These are phyloP conservation scores for Chamaecyparis obtusa DNA, from an alignment of 75 land plant species.

Conservation along the genomic window DNA sequence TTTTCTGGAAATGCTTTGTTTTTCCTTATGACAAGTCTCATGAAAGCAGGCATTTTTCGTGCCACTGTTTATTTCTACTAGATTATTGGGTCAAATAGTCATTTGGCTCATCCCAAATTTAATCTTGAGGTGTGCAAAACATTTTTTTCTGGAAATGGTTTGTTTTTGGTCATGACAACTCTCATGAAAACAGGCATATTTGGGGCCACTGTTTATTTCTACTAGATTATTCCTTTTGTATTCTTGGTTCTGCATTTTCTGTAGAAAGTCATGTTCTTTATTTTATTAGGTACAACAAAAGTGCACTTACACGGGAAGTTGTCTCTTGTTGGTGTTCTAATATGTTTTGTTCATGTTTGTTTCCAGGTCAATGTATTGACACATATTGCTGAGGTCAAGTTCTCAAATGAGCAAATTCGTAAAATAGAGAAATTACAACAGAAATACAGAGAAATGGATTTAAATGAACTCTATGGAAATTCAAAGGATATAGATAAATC, in stretches of 20 bases:
- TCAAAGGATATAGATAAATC: not conserved
- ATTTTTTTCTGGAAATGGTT: not conserved
- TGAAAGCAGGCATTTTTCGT: too few species aligned
- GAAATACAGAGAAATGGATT: conserved; percentile 22
- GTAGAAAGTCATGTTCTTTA: not conserved
- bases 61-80: too few species aligned
- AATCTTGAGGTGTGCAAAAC: too few species aligned
- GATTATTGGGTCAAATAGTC: not conserved
- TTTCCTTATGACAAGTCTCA: too few species aligned
- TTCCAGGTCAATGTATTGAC: conserved; percentile 69
- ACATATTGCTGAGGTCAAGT: conserved; percentile 48
- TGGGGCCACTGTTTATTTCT: not conserved
- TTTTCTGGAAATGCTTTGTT: not conserved
- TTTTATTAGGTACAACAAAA: not conserved
- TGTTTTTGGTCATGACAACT: not conserved
- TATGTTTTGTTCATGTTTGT: not conserved
- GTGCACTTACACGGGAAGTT: not conserved
- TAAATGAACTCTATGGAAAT: conserved; percentile 14
- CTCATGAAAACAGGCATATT: not conserved
- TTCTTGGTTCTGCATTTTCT: not conserved
- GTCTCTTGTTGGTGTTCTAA: not conserved
- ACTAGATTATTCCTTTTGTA: not conserved
- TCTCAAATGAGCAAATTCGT: conserved; percentile 13
- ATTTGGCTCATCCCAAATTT: not conserved
- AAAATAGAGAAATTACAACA: conserved; percentile 22